These are phyloP conservation scores for Eutrema yunnanense DNA, from an alignment of 345 rosid genomes.

Conservation along the genomic window DNA sequence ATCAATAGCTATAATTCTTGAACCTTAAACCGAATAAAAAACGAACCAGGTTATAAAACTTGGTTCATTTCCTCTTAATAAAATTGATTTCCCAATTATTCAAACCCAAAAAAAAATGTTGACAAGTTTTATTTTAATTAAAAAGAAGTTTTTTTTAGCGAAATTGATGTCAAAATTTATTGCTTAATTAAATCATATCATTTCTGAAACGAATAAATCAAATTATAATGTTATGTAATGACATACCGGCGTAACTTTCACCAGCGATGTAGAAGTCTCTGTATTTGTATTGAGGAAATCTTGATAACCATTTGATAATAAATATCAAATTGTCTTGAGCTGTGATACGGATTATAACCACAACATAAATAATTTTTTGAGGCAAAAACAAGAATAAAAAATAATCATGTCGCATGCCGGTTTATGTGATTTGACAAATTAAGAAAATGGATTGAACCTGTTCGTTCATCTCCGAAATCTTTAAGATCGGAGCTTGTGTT, in stretches of 20 bases:
- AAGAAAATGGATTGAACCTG: slow-evolving; percentile 39
- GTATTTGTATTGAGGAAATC: slow-evolving; percentile 77
- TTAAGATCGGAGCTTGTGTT: slow-evolving; percentile 69
- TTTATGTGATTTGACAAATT: not conserved
- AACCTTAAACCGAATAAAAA: not conserved
- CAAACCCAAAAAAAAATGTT: not conserved
- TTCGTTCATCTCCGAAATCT: slow-evolving; percentile 64
- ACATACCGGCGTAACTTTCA: slow-evolving; percentile 87
- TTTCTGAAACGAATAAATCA: not conserved
- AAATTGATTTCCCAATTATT: not conserved
- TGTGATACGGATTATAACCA: slow-evolving; percentile 22
- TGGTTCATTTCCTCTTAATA: not conserved
- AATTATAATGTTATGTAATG: not conserved
- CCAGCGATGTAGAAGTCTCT: slow-evolving; percentile 85
- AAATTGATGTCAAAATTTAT: not conserved
- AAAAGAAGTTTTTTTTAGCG: too few relatives aligned
- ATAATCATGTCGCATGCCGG: not conserved
- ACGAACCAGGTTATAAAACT: not conserved
- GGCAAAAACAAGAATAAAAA: not conserved
- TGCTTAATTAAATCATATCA: not conserved
- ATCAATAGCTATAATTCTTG: not conserved
- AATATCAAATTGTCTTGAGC: slow-evolving; percentile 78
- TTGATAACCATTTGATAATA: slow-evolving; percentile 74
- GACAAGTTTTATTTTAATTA: too few relatives aligned
- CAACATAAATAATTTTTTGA: not conserved